Conservation (phyloP, 1,284 basidiomycete species). For the Cryptococcus sp. region DNA sequence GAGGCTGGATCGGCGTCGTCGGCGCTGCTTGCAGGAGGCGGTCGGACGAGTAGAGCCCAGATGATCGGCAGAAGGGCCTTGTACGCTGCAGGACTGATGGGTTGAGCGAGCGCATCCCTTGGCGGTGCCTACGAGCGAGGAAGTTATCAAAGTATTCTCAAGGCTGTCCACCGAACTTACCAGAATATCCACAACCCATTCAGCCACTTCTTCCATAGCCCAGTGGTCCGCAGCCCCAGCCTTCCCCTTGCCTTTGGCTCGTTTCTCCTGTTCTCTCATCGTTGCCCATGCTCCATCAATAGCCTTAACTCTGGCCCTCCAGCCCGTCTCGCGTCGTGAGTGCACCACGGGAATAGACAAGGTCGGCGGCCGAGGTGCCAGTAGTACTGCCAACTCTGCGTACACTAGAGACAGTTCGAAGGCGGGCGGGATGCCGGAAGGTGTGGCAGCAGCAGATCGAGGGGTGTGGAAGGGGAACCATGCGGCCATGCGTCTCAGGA, state of each 20-base stretch:
- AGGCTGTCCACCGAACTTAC: slow-evolving; percentile 41
- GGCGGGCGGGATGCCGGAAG: slow-evolving; percentile 44
- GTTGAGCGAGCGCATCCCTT: slow-evolving; percentile 54
- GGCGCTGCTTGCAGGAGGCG: slow-evolving; percentile 19
- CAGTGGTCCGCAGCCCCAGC: slow-evolving; percentile 14
- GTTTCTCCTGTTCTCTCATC: slow-evolving; percentile 22
- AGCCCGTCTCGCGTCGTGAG: slow-evolving; percentile 18
- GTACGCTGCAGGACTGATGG: slow-evolving; percentile 67
- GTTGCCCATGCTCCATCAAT: slow-evolving; percentile 38
- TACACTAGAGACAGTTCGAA: slow-evolving; percentile 62
- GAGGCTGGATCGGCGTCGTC: slow-evolving; percentile 27
- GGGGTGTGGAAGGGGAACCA: slow-evolving; percentile 76
- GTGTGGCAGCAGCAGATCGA: slow-evolving; percentile 6
- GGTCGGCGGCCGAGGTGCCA: slow-evolving; percentile 29
- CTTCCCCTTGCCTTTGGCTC: slow-evolving; percentile 18
- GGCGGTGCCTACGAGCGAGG: slow-evolving; percentile 23
- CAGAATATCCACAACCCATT: slow-evolving; percentile 70
- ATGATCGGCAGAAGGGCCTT: slow-evolving; percentile 73
- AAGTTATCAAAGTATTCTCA: slow-evolving; percentile 5
- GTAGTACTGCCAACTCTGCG: slow-evolving; percentile 48
- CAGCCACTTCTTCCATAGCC: slow-evolving; percentile 53
- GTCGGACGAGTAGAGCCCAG: slow-evolving; percentile 72
- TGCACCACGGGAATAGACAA: slow-evolving; percentile 13
- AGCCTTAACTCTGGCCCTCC: slow-evolving; percentile 34
- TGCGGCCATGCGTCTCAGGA: slow-evolving; percentile 60